phyloP scores from a whole-genome alignment of 768 basidiomycete species.

The Lepiota venenata region DNA sequence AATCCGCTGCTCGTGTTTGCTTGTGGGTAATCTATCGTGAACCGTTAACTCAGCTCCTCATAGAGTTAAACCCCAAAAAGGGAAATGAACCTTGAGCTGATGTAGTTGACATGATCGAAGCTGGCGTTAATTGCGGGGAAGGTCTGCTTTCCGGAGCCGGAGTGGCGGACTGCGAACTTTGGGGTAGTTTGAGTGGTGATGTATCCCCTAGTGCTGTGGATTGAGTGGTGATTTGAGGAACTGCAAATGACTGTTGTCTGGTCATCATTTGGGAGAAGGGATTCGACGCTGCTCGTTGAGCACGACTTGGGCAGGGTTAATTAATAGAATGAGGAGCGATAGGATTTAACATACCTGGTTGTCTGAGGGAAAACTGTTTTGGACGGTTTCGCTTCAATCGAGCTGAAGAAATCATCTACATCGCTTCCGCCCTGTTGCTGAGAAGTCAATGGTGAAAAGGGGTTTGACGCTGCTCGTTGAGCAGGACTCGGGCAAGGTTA shows the following conservation, averaged over 20 bases:
- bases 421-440: too few relatives aligned
- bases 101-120: too few relatives aligned
- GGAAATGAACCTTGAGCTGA: too few relatives aligned
- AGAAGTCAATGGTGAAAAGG: conserved; percentile 14
- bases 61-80: too few relatives aligned
- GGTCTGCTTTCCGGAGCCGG: too few relatives aligned
- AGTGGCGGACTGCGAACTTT: too few relatives aligned
- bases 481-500: too few relatives aligned
- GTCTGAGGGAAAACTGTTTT: conserved; percentile 65
- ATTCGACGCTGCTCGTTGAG: conserved; percentile 65
- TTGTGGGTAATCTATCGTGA: not conserved
- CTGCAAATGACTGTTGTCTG: conserved; percentile 44
- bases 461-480: too few relatives aligned
- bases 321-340: conserved; percentile 3
- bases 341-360: conserved; percentile 40
- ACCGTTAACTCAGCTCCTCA: not conserved
- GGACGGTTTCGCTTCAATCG: conserved; percentile 81
- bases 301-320: conserved; percentile 31
- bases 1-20: not conserved
- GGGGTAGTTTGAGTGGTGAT: too few relatives aligned
- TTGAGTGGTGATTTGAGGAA: conserved; percentile 45
- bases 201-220: too few relatives aligned
- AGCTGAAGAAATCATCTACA: too few relatives aligned
- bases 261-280: conserved; percentile 69
- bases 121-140: too few relatives aligned